Base-by-base conservation (phyloP, 768 basidiomycete species). In the Collybia mongolica region DNA sequence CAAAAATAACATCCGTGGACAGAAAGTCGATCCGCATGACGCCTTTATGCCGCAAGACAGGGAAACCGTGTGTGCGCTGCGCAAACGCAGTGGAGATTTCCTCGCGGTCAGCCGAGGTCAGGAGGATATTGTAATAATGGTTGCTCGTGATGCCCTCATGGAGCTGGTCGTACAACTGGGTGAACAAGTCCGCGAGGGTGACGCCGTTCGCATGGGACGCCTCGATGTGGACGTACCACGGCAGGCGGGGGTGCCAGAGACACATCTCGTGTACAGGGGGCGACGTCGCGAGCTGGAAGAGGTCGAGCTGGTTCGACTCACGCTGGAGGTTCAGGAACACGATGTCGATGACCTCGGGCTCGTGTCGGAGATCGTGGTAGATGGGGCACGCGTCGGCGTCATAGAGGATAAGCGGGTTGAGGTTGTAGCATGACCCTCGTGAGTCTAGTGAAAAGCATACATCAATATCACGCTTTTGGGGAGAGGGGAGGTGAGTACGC, bases 181-280 rank as follows among this genome's bases (percentile, higher is more conserved):
- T 47, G 51, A 81, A 73, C 32, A 83, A 59, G 44, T 83, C 80
- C 40, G 65, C 65, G 5, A 83, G 53, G 11, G 79, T 80, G 49
- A 82, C 69, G 20, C 79, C 81, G 15, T 68, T 49, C 1, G 70
- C 67, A 40, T 69, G 64, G 3, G 65, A 63, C 1, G 78, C 63
- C 22, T 53, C 59, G 29, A 80, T 71, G 37, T 76, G 74, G 56
- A 83, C 73, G 53, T 71, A 75, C 80, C 81, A 81, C 5, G 81
- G 82, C 7, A 79, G 60, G 38, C 71, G 72, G 8, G 66, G 56
- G 58, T 79, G 76, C 62, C 73, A 81, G 40, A 83, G 54, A 17
- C 72, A 69, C 66, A 83, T 72, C 44, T 65, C 64, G 24, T 67
- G 63, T 14, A 74, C 65, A 2, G 76, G 73, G 4, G 81, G 81